phyloP scores from a whole-genome alignment of 441 rosid genomes.

The Codiaeum variegatum region DNA sequence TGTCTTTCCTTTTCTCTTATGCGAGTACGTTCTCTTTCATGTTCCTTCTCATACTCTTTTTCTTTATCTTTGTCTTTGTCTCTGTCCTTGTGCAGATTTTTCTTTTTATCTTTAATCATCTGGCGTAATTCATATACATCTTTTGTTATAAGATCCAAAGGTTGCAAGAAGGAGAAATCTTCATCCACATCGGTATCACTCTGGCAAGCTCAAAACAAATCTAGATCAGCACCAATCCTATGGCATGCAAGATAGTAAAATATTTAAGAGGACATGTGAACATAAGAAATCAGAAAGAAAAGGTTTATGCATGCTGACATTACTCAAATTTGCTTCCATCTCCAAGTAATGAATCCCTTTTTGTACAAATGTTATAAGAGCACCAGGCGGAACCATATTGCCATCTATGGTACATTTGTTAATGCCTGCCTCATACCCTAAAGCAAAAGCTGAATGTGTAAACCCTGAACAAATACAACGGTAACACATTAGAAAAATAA shows the following conservation, averaged over 20 bases:
- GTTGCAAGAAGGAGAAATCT: slow-evolving; percentile 95
- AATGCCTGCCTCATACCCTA: slow-evolving; percentile 95
- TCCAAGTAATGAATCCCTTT: slow-evolving; percentile 95
- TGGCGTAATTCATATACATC: slow-evolving; percentile 73
- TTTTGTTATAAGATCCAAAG: slow-evolving; percentile 91
- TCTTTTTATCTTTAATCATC: slow-evolving; percentile 75
- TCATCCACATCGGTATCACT: slow-evolving; percentile 77
- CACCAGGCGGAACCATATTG: slow-evolving; percentile 93
- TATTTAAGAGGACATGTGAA: not conserved
- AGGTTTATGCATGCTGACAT: slow-evolving; percentile 48
- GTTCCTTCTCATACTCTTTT: slow-evolving; percentile 40
- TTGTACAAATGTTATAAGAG: slow-evolving; percentile 83
- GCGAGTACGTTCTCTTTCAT: slow-evolving; percentile 42
- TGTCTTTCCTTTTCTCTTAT: slow-evolving; percentile 50
- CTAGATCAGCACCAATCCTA: slow-evolving; percentile 29
- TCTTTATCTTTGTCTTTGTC: slow-evolving; percentile 58
- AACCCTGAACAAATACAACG: slow-evolving; percentile 52
- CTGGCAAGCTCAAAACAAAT: slow-evolving; percentile 48
- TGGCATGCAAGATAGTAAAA: slow-evolving; percentile 9
- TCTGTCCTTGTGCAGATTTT: slow-evolving; percentile 51
- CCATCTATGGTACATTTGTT: slow-evolving; percentile 87
- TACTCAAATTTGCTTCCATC: slow-evolving; percentile 95
- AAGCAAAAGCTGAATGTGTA: slow-evolving; percentile 81
- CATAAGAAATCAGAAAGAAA: slow-evolving; percentile 10
- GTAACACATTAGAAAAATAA: slow-evolving; percentile 9